phyloP scores from a whole-genome alignment of 1,284 basidiomycete genomes.

The Mycena citricolor region DNA sequence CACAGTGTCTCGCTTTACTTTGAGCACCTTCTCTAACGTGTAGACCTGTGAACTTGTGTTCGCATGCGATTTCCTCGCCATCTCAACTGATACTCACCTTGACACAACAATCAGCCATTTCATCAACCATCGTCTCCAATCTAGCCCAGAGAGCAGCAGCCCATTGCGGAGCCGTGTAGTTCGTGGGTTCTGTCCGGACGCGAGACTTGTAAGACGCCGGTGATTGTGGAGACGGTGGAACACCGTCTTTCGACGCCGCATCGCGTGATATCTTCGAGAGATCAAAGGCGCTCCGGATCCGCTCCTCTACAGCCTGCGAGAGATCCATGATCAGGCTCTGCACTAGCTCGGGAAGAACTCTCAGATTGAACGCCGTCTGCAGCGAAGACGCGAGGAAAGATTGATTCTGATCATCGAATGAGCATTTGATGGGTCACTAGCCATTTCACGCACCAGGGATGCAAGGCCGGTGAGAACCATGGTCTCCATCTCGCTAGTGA shows the following conservation, averaged over 20 bases:
- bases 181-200: conserved; percentile 83
- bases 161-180: conserved; percentile 80
- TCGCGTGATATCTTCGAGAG: conserved; percentile 83
- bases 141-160: conserved; percentile 78
- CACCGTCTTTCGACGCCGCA: conserved; percentile 69
- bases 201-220: conserved; percentile 72
- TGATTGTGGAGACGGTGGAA: conserved; percentile 33
- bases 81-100: conserved; percentile 53
- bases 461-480: conserved; percentile 81
- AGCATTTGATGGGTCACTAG: background rate
- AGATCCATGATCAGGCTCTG: conserved; percentile 79
- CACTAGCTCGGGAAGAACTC: conserved; percentile 81
- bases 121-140: conserved; percentile 82
- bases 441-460: conserved; percentile 55
- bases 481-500: conserved; percentile 83
- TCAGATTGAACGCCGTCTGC: conserved; percentile 93
- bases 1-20: conserved; percentile 80
- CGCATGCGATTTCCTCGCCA: conserved; percentile 1
- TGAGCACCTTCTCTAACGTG: conserved; percentile 90
- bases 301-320: conserved; percentile 79
- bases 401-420: conserved; percentile 64
- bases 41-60: conserved; percentile 65
- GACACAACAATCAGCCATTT: conserved; percentile 88
- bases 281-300: conserved; percentile 85
- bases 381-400: conserved; percentile 86